Conservation (phyloP, 805 yeast genomes). For the Yamadazyma nakazawae region DNA sequence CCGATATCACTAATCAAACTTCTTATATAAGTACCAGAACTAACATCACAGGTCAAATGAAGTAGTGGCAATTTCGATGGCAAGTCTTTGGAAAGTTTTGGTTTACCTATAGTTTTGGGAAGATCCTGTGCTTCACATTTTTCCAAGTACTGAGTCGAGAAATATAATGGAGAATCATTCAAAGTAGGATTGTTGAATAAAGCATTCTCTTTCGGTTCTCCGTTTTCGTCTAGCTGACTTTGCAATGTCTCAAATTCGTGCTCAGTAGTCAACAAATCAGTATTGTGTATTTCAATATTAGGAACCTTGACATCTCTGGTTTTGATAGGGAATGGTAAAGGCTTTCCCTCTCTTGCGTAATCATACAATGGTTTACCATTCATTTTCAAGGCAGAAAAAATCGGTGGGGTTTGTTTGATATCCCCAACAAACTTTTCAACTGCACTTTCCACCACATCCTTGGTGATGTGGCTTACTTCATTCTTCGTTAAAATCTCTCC, state of each 20-base stretch:
- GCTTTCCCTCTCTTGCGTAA: slow-evolving; percentile 84
- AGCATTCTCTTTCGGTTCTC: slow-evolving; percentile 41
- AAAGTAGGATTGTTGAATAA: slow-evolving; percentile 53
- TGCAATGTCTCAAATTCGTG: slow-evolving; percentile 51
- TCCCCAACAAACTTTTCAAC: slow-evolving; percentile 73
- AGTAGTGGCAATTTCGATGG: slow-evolving; percentile 61
- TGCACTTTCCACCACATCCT: slow-evolving; percentile 47
- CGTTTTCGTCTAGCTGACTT: slow-evolving; percentile 47
- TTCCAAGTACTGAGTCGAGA: slow-evolving; percentile 52
- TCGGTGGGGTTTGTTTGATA: slow-evolving; percentile 88
- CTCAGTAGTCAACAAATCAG: slow-evolving; percentile 50
- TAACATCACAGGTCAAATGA: slow-evolving; percentile 73
- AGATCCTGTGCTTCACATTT: slow-evolving; percentile 39
- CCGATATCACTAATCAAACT: slow-evolving; percentile 88
- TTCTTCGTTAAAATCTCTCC: slow-evolving; percentile 72
- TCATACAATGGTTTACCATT: slow-evolving; percentile 92
- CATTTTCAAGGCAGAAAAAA: slow-evolving; percentile 90
- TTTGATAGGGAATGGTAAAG: slow-evolving; percentile 81
- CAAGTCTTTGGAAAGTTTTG: slow-evolving; percentile 37
- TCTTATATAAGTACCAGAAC: slow-evolving; percentile 94
- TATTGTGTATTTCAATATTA: slow-evolving; percentile 48
- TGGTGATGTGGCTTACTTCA: slow-evolving; percentile 53
- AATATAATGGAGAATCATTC: slow-evolving; percentile 59
- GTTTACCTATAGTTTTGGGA: slow-evolving; percentile 36
- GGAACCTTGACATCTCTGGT: slow-evolving; percentile 66